Percentiles rank a stretch among this genome's conserved stretches.
phyloP scores from a whole-genome alignment of 2,329 filamentous ascomycete species.

The Fusarium bulbicola region DNA sequence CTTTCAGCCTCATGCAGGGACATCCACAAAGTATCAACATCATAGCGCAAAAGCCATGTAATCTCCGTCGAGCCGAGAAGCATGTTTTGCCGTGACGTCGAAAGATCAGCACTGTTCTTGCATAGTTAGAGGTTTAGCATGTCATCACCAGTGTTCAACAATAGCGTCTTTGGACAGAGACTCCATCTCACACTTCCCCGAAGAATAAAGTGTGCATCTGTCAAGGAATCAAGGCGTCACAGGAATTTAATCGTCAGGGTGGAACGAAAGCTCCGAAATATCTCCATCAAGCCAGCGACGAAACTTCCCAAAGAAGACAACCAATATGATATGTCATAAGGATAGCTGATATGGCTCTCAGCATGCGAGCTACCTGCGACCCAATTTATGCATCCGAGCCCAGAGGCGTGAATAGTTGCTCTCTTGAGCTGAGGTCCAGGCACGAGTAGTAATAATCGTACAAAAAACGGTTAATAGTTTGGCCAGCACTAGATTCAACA shows the following conservation, averaged over 20 bases:
- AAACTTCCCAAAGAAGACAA: neutral
- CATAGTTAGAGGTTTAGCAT: neutral
- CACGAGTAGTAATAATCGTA: neutral
- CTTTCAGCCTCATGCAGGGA: neutral
- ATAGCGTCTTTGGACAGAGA: neutral
- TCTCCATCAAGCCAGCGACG: neutral
- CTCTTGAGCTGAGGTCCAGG: neutral
- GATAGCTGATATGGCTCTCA: neutral
- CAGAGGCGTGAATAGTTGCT: neutral
- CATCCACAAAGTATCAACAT: neutral
- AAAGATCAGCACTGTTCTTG: neutral
- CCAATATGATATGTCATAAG: neutral
- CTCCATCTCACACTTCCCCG: neutral
- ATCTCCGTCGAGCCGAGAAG: neutral
- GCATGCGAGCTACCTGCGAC: neutral
- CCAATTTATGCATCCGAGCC: neutral
- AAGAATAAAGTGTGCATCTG: neutral
- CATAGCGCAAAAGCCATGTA: conserved; percentile 1
- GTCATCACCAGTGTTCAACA: neutral
- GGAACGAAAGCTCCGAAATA: conserved; percentile 15
- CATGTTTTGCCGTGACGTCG: neutral
- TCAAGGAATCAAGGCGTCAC: neutral
- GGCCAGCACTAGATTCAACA: neutral
- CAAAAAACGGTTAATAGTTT: neutral
- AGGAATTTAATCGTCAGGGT: neutral